These are phyloP conservation scores for Trichoderma gracile DNA, from an alignment of 2,329 filamentous ascomycete species.

Conservation along the genomic window DNA sequence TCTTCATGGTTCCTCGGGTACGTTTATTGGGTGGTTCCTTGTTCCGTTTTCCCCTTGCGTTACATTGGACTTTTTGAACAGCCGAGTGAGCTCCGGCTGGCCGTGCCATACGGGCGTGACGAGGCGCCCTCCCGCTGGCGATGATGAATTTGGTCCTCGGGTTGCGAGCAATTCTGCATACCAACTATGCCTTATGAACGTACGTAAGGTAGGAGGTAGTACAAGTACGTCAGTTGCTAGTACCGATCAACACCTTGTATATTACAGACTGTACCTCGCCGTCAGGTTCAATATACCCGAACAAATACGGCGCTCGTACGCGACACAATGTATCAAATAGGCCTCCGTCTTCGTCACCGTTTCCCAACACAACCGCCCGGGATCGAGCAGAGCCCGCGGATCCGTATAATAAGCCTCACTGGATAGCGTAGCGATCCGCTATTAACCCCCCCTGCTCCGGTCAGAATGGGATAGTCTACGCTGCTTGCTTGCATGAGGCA, in stretches of 20 bases:
- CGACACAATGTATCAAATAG: neutral
- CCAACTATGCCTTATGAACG: too few relatives aligned
- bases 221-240: neutral
- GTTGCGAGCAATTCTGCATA: neutral
- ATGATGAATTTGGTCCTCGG: neutral
- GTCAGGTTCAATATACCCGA: neutral
- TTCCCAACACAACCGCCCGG: neutral
- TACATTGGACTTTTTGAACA: slow-evolving; percentile 7
- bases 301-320: neutral
- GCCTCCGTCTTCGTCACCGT: slow-evolving; percentile 16
- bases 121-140: neutral
- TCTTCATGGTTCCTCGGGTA: too few relatives aligned
- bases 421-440: neutral
- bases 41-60: neutral
- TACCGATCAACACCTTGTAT: neutral
- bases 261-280: neutral
- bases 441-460: neutral
- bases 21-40: neutral
- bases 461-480: neutral
- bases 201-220: neutral
- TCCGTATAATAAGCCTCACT: slow-evolving; percentile 13
- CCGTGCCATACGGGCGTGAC: slow-evolving; percentile 18
- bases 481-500: slow-evolving; percentile 11
- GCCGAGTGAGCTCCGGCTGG: slow-evolving; percentile 18
- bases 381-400: slow-evolving; percentile 1